Percentiles rank a stretch among this genome's conserved stretches.
Conservation (phyloP, 1,284 basidiomycete species). For the Tilletia indica region DNA sequence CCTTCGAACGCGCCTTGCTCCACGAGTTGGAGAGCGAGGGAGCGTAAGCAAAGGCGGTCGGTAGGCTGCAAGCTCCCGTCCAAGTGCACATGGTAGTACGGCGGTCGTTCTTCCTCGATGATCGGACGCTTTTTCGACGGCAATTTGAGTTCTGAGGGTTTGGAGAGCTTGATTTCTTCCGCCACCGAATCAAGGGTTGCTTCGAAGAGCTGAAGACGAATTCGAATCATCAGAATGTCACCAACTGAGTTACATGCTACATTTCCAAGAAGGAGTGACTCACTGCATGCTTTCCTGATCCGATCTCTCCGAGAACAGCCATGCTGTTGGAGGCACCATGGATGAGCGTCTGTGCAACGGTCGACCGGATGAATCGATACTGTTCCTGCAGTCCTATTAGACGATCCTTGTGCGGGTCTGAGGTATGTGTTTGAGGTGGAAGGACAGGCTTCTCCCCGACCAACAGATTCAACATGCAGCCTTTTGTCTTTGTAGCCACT, state of each 20-base stretch:
- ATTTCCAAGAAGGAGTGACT: background rate
- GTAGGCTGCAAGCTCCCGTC: constrained; percentile 41
- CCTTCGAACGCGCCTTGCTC: constrained; percentile 39
- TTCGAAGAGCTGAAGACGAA: background rate
- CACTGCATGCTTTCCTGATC: constrained; percentile 16
- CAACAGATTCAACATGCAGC: background rate
- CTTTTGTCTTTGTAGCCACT: background rate
- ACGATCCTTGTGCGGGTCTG: background rate
- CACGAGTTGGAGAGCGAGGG: constrained; percentile 51
- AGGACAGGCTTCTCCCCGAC: background rate
- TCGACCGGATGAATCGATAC: background rate
- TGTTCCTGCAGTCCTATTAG: background rate
- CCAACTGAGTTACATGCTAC: too few species aligned
- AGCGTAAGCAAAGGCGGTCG: constrained; percentile 46
- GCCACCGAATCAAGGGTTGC: constrained; percentile 4
- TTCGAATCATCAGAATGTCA: background rate
- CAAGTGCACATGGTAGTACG: constrained; percentile 40
- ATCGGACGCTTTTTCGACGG: background rate
- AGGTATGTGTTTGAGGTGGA: background rate
- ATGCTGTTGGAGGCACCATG: constrained; percentile 4
- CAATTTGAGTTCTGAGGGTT: background rate
- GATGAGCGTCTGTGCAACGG: background rate
- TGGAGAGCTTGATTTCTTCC: background rate
- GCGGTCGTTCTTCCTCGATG: background rate
- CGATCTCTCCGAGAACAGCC: background rate